Conservation (phyloP, 768 basidiomycete genomes). For the Boletellus ananiceps region DNA sequence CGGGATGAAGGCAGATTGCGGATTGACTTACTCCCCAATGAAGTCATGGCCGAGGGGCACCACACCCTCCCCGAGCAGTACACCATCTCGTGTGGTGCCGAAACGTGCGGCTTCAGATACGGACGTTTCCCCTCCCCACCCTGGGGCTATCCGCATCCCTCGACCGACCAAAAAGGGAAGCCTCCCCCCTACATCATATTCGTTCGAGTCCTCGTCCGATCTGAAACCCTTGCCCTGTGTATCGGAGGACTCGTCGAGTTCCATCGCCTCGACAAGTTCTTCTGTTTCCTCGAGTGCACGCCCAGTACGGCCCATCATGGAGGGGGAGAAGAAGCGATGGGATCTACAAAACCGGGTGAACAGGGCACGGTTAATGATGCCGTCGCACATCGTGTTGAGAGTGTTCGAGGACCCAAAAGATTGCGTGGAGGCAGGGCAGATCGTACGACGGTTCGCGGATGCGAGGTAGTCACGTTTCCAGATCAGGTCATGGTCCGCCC, state of each 20-base stretch:
- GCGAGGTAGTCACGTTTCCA: neutral
- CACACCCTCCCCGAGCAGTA: neutral
- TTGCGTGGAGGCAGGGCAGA: slow-evolving; percentile 56
- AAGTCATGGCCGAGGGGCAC: slow-evolving; percentile 6
- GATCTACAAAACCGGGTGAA: slow-evolving; percentile 64
- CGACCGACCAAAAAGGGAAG: slow-evolving; percentile 10
- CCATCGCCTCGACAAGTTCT: slow-evolving; percentile 18
- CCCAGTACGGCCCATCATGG: slow-evolving; percentile 32
- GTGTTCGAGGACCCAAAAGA: slow-evolving; percentile 67
- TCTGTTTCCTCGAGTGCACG: slow-evolving; percentile 17
- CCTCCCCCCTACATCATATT: slow-evolving; percentile 12
- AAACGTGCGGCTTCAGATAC: slow-evolving; percentile 22
- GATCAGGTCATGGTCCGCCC: too few species aligned
- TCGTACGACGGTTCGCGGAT: slow-evolving; percentile 28
- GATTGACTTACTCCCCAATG: slow-evolving; percentile 2
- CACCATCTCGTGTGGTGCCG: slow-evolving; percentile 2
- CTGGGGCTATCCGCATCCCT: slow-evolving; percentile 12
- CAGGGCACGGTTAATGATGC: slow-evolving; percentile 56
- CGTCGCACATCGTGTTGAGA: slow-evolving; percentile 52
- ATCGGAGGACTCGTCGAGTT: slow-evolving; percentile 27
- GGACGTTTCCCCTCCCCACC: slow-evolving; percentile 6
- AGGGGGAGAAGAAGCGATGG: slow-evolving; percentile 50
- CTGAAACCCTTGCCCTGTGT: slow-evolving; percentile 1
- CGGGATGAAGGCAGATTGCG: slow-evolving; percentile 31
- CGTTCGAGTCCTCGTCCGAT: slow-evolving; percentile 13